Conservation (phyloP, 768 basidiomycete genomes). For the Hortiboletus campestris region DNA sequence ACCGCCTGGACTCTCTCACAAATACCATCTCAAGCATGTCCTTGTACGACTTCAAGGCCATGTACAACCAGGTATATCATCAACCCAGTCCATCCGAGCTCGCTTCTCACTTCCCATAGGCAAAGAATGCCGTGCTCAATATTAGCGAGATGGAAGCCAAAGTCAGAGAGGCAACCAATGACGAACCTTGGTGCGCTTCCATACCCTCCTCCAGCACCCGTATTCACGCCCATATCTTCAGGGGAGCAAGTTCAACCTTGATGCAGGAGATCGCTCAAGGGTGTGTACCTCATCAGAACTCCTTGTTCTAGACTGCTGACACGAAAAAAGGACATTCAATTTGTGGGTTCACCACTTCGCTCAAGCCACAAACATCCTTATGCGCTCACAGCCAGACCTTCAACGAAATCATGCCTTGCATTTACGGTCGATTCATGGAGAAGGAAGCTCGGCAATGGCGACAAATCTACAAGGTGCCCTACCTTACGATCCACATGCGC, state of each 20-base stretch:
- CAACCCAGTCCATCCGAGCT: background rate
- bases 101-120: conserved; percentile 44
- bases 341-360: conserved; percentile 61
- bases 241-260: conserved; percentile 96
- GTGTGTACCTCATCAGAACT: conserved; percentile 44
- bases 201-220: background rate
- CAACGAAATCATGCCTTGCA: conserved; percentile 98
- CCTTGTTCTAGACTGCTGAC: conserved; percentile 14
- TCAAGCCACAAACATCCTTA: conserved; percentile 3
- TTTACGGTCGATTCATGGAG: conserved; percentile 94
- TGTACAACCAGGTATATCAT: conserved; percentile 83
- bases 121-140: conserved; percentile 95
- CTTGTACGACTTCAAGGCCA: conserved; percentile 89
- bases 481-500: background rate
- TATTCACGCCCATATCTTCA: conserved; percentile 32
- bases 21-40: conserved; percentile 78
- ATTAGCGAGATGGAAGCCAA: conserved; percentile 97
- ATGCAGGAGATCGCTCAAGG: conserved; percentile 99
- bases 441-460: conserved; percentile 99
- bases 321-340: conserved; percentile 80
- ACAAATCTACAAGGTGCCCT: conserved; percentile 92
- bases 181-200: conserved; percentile 90
- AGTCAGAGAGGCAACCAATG: conserved; percentile 94
- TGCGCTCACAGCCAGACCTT: conserved; percentile 75
- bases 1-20: conserved; percentile 73